phyloP scores from a whole-genome alignment of 2,329 filamentous ascomycete genomes.

The Xylaria sp. region DNA sequence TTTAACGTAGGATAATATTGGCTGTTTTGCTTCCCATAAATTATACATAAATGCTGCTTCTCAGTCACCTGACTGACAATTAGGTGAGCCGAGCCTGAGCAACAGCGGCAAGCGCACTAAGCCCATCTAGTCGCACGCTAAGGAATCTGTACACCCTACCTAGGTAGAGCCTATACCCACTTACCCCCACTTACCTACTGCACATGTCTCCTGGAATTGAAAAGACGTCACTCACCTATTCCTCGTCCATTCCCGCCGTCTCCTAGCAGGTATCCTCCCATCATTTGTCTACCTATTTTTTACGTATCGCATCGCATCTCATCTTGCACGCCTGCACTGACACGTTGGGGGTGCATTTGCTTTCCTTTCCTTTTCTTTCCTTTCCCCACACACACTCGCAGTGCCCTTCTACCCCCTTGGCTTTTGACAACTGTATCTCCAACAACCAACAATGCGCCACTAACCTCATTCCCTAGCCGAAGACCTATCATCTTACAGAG shows the following conservation, averaged over 20 bases:
- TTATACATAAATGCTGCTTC: too few relatives aligned
- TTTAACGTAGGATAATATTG: too few relatives aligned
- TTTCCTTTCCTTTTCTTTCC: background rate
- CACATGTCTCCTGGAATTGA: too few relatives aligned
- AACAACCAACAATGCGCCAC: conserved; percentile 23
- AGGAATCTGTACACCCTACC: too few relatives aligned
- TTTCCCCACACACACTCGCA: conserved; percentile 8
- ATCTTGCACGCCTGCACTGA: conserved; percentile 28
- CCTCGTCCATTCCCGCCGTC: background rate
- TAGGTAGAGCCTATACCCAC: too few relatives aligned
- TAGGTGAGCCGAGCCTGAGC: too few relatives aligned
- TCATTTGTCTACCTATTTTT: background rate
- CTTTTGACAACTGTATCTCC: conserved; percentile 30
- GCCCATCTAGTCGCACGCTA: too few relatives aligned
- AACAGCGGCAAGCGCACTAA: too few relatives aligned
- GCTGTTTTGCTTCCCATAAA: too few relatives aligned
- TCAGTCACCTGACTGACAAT: too few relatives aligned
- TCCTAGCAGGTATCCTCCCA: background rate
- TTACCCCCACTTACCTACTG: background rate
- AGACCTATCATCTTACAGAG: conserved; percentile 20
- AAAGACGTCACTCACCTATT: background rate
- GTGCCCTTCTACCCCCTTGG: conserved; percentile 11
- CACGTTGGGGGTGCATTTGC: conserved; percentile 27
- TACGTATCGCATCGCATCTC: conserved; percentile 8
- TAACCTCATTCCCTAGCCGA: conserved; percentile 17